Base-by-base conservation (phyloP, 345 rosid species). In the Pistacia integerrima region DNA sequence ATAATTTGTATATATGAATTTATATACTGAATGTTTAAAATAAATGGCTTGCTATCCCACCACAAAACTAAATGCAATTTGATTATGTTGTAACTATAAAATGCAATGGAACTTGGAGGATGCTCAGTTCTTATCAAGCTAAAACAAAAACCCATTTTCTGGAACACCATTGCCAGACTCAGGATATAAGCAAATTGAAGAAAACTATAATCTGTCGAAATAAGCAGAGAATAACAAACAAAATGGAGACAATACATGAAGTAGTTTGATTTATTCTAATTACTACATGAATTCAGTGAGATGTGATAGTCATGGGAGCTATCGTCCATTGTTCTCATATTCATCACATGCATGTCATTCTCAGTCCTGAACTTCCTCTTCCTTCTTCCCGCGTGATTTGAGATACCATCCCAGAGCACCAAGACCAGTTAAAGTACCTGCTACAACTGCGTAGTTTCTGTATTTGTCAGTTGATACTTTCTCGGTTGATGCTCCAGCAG, bases 341-440 rank as follows among this genome's bases (percentile, higher is more conserved):
- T 72, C 13, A 48, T 46, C 33, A 48, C 62, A 5, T 49, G 61
- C 64, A 52, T 13, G 35, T 17, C 36, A 51, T 64, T 16, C 76
- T 88, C 85, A 93, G 70, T 92, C 98, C 72, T 82, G 85, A 58
- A 77, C 88, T 78, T 92, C 84, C 73, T 81, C 90, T 48, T 87
- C 67, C 77, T 94, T 93, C 95, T 94, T 91, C 51, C 82, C 81
- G n/a, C 88, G 83, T 36, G 92, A 88, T 74, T 85, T 88, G 75
- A 96, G 78, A 82, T 94, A 96, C 99, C 98, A 94, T 68, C 99
- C 99, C 30, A 92, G 64, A 36, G 97, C 92, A 77, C 90, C 95
- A 9, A 87, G 9, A 17, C 63, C 74, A 5, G 99, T 85, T 70
- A 91, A 65, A 18, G 82, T 77, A 67, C 97, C 97, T 0, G 97